Evolutionary conservation across 768 basidiomycete species (phyloP).

Genomic region (Tephrocybe sp.): DNA sequence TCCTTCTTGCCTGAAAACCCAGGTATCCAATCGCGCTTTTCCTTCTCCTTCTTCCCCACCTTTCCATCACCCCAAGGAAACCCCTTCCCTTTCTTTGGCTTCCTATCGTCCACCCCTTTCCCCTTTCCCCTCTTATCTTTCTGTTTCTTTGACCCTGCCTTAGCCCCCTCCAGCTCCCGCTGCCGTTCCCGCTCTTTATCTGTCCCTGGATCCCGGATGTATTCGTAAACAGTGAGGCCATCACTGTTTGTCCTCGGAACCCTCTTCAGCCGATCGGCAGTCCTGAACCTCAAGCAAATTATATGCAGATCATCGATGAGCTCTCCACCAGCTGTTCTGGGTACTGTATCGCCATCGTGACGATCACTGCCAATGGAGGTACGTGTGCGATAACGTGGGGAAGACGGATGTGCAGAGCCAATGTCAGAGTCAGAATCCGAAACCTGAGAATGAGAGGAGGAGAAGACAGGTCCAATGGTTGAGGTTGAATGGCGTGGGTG

Average conservation of each 20-base stretch:
- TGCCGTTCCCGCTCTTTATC: background rate
- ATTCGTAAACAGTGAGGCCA: background rate
- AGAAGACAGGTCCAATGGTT: background rate
- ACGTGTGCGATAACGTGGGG: background rate
- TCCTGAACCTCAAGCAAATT: slow-evolving; percentile 41
- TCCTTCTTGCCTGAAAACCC: slow-evolving; percentile 5
- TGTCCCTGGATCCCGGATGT: background rate
- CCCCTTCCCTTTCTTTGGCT: slow-evolving; percentile 12
- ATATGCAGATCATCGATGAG: slow-evolving; percentile 25
- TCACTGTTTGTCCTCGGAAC: background rate
- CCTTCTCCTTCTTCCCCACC: slow-evolving; percentile 7
- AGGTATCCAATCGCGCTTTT: slow-evolving; percentile 17
- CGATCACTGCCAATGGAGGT: background rate
- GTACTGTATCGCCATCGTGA: background rate
- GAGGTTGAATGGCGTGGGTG: background rate
- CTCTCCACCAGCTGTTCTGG: slow-evolving; percentile 4
- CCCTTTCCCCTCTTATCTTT: background rate
- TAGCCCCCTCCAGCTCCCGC: background rate
- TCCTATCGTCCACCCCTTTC: slow-evolving; percentile 27
- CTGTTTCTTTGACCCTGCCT: background rate
- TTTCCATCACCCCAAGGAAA: slow-evolving; percentile 23
- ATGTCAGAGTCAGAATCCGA: background rate
- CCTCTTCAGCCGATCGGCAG: slow-evolving; percentile 6
- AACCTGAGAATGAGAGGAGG: background rate
- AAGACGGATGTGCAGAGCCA: background rate